phyloP scores from a whole-genome alignment of 2,329 filamentous ascomycete genomes.

The Pseudomassariella vexata region DNA sequence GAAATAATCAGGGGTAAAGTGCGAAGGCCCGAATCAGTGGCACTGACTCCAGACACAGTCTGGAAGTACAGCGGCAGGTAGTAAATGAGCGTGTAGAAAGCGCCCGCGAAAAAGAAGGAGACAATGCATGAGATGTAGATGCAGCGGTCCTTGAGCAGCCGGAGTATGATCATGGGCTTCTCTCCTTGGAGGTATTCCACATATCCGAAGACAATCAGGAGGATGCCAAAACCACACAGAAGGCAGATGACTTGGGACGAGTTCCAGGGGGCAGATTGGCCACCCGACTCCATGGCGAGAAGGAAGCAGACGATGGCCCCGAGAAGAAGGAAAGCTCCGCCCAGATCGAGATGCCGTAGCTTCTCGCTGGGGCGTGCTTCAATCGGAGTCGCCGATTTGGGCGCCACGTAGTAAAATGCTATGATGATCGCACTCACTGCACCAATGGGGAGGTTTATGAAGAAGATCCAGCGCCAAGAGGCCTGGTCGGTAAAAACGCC shows the following conservation, averaged over 20 bases:
- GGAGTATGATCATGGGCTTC: too few species aligned
- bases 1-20: constrained; percentile 34
- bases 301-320: background rate
- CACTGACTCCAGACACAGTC: constrained; percentile 30
- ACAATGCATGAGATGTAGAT: too few species aligned
- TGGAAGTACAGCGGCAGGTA: constrained; percentile 46
- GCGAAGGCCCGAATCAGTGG: constrained; percentile 34
- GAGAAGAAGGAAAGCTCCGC: constrained; percentile 25
- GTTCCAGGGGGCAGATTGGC: background rate
- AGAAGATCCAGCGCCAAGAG: too few species aligned
- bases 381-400: too few species aligned
- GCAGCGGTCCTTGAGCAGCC: too few species aligned
- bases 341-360: constrained; percentile 38
- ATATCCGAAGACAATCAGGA: background rate
- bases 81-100: too few species aligned
- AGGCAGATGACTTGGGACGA: constrained; percentile 2
- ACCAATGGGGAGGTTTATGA: constrained; percentile 40
- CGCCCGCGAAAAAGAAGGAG: too few species aligned
- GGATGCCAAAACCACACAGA: background rate
- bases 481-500: constrained; percentile 8
- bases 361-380: too few species aligned
- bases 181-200: too few species aligned
- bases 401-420: constrained; percentile 4
- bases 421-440: constrained; percentile 14
- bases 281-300: constrained; percentile 1